Conservation (phyloP, 2,329 filamentous ascomycete genomes). For the Samsoniella hepiali region DNA sequence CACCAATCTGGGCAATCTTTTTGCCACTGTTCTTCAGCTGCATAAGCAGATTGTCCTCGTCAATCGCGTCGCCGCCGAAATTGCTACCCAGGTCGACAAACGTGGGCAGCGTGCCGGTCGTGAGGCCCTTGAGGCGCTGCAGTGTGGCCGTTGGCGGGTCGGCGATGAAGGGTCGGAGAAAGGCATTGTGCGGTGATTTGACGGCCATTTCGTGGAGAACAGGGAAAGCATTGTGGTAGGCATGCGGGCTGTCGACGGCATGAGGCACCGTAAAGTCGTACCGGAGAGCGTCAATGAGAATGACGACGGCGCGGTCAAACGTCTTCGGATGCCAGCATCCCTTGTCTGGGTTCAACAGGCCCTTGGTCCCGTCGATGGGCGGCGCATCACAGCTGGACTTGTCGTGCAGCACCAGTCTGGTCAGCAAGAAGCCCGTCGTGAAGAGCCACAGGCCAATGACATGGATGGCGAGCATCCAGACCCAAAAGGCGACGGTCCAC, state of each 20-base stretch:
- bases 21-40: constrained; percentile 63
- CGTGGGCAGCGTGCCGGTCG: constrained; percentile 90
- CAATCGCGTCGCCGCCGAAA: constrained; percentile 91
- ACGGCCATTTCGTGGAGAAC: constrained; percentile 81
- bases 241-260: constrained; percentile 38
- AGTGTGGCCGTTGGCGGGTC: constrained; percentile 93
- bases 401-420: constrained; percentile 74
- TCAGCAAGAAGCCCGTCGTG: constrained; percentile 90
- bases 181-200: constrained; percentile 73
- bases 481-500: constrained; percentile 65
- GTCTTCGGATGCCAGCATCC: constrained; percentile 97
- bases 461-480: constrained; percentile 71
- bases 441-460: constrained; percentile 83
- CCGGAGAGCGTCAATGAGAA: constrained; percentile 88
- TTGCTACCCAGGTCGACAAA: constrained; percentile 93
- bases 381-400: constrained; percentile 67
- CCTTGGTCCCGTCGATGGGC: constrained; percentile 54
- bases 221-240: constrained; percentile 83
- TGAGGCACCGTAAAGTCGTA: constrained; percentile 93
- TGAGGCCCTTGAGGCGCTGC: constrained; percentile 88
- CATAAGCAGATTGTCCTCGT: constrained; percentile 79
- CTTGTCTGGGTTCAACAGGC: constrained; percentile 45
- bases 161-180: constrained; percentile 91
- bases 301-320: constrained; percentile 86
- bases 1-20: constrained; percentile 88